phyloP scores from a whole-genome alignment of 257 asterid genomes.

The Capsicum chinense region DNA sequence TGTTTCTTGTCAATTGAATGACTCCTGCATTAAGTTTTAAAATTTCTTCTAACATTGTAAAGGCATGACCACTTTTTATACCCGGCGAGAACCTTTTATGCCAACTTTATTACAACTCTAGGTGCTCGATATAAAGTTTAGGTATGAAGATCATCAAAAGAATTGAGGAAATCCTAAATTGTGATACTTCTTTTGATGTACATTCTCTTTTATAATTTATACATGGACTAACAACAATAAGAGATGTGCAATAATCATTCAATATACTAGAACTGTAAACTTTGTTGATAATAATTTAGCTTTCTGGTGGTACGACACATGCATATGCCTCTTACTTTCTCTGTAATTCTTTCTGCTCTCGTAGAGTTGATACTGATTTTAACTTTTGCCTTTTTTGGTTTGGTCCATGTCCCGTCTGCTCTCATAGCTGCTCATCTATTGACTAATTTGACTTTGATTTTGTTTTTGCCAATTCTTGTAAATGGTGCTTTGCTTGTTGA shows the following conservation, averaged over 20 bases:
- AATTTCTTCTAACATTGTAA: background rate
- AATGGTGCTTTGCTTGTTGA: slow-evolving; percentile 1
- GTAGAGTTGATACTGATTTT: slow-evolving; percentile 2
- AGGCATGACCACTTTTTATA: background rate
- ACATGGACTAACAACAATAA: background rate
- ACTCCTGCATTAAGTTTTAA: background rate
- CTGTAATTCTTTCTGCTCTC: background rate
- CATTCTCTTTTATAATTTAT: background rate
- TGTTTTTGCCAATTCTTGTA: slow-evolving; percentile 24
- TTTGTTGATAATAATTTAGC: slow-evolving; percentile 20
- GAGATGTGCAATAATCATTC: background rate
- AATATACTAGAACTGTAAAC: slow-evolving; percentile 16
- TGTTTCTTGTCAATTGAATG: background rate
- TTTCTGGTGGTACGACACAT: background rate
- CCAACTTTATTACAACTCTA: background rate
- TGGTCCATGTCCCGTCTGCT: slow-evolving; percentile 10
- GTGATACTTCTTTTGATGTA: slow-evolving; percentile 11
- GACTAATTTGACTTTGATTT: background rate
- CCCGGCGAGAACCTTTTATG: background rate
- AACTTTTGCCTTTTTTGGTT: background rate
- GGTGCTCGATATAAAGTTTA: background rate
- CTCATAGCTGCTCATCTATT: background rate
- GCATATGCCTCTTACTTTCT: slow-evolving; percentile 20
- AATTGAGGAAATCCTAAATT: background rate
- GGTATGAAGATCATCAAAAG: slow-evolving; percentile 18